Conservation (phyloP, 2,329 filamentous ascomycete species). For the Mycosphaerella sp. region DNA sequence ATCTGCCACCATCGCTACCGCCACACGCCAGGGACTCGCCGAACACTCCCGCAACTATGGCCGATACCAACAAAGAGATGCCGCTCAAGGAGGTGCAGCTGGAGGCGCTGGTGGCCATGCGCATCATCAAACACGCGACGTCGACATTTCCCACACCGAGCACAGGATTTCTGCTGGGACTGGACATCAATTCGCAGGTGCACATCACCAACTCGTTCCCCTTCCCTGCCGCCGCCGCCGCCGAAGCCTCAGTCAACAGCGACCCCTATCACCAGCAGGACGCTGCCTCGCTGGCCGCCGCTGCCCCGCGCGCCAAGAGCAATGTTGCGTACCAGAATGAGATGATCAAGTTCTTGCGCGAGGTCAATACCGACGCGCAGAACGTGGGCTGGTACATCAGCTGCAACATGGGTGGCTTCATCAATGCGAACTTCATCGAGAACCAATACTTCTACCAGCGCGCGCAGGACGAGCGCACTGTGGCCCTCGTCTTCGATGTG, state of each 20-base stretch:
- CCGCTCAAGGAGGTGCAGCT: constrained; percentile 66
- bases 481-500: constrained; percentile 90
- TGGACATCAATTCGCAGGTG: constrained; percentile 75
- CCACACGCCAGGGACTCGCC: not conserved
- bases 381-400: constrained; percentile 98
- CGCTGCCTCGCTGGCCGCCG: constrained; percentile 68
- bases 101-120: constrained; percentile 94
- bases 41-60: constrained; percentile 22
- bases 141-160: constrained; percentile 80
- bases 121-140: constrained; percentile 94
- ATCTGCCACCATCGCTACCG: not conserved
- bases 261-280: constrained; percentile 64
- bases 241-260: constrained; percentile 58
- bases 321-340: constrained; percentile 86
- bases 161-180: constrained; percentile 85
- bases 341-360: constrained; percentile 93
- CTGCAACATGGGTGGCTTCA: constrained; percentile 97
- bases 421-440: constrained; percentile 92
- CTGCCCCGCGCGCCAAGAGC: constrained; percentile 85
- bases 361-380: constrained; percentile 98
- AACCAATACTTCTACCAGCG: constrained; percentile 98
- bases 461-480: constrained; percentile 75
- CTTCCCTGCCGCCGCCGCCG: constrained; percentile 61
- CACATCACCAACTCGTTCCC: constrained; percentile 94
- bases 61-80: constrained; percentile 44